Evolutionary conservation across 78 protist genomes (phyloP).

Genomic region (Dictyostelium intermedium): DNA sequence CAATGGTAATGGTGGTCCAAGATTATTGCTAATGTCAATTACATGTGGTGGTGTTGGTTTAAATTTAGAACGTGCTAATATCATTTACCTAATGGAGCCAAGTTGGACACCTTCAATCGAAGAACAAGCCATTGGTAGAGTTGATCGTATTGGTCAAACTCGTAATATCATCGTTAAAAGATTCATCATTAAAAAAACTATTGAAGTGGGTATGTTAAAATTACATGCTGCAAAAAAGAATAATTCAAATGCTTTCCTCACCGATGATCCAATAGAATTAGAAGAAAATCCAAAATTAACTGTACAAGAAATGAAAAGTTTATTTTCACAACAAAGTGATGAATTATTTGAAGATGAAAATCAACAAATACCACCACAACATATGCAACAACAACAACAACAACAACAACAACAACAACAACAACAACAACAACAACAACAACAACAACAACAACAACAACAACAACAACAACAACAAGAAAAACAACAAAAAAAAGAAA

Average conservation of each 20-base stretch:
- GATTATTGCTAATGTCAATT: constrained; percentile 66
- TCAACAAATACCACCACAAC: not conserved
- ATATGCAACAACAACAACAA: not conserved
- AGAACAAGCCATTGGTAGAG: constrained; percentile 95
- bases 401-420: not conserved
- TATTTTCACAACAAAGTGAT: not conserved
- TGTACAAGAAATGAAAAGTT: not conserved
- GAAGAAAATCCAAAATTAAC: not conserved
- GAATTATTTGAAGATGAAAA: not conserved
- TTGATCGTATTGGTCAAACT: constrained; percentile 93
- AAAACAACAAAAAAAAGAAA: not conserved
- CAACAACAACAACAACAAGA: not conserved
- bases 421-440: not conserved
- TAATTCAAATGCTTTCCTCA: constrained; percentile 11
- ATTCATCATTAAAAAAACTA: constrained; percentile 34
- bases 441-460: not conserved
- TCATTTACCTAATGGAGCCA: constrained; percentile 87
- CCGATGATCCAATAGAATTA: not conserved
- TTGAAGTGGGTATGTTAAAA: constrained; percentile 84
- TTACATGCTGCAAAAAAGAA: constrained; percentile 83
- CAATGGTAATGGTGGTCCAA: constrained; percentile 5
- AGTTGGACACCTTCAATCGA: constrained; percentile 86
- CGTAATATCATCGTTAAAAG: constrained; percentile 82
- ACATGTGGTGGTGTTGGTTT: constrained; percentile 95
- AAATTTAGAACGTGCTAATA: constrained; percentile 92